Evolutionary conservation across 495 filamentous ascomycete species (phyloP), one percentile per base, ranked within the genome.

Genomic region (Neurospora sp.): DNA sequence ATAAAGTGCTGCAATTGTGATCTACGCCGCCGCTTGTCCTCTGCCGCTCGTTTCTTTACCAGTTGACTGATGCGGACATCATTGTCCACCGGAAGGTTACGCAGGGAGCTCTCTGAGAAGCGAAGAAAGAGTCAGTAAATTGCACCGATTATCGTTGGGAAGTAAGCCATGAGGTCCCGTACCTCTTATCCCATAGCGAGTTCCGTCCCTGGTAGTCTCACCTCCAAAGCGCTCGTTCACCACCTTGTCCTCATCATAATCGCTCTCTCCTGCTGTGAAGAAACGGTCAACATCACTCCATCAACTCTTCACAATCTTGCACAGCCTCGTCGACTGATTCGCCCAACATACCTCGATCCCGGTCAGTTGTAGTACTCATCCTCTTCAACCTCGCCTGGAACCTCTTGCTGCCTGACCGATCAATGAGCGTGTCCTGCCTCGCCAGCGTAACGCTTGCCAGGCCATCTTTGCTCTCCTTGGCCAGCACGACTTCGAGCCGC

Each of bases 401-500:
- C 12, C 75, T 70, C 65, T 79, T 79, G 53, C 75, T 76, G 1
- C 75, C 77, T 16, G 73, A 78, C 10, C 82, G 82, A 68, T 85
- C 78, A 12, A 85, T 75, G 22, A 83, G 69, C 53, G 83, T 86
- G 40, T 79, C 82, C 3, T 82, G 79, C 27, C 86, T 79, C 2
- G 84, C 83, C 27, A 87, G 65, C 0, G 81, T 76, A 0, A 88
- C 85, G 9, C 79, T 79, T 61, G 83, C 84, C 68, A 87, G 76
- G 16, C 86, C 86, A 69, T 84, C 81, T 37, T 80, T 81, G 42
- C 83, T 85, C 14, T 82, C 81, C 41, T 78, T 83, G 0, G 82
- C 82, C 42, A 88, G 69, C 12, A 84, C 72, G 8, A 87, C 75
- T 74, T 87, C 86, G 6, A 88, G 79, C 9, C 82, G 78, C 74